Evolutionary conservation across 2,329 filamentous ascomycete species (phyloP).

Genomic region (Arachnopeziza araneosa): DNA sequence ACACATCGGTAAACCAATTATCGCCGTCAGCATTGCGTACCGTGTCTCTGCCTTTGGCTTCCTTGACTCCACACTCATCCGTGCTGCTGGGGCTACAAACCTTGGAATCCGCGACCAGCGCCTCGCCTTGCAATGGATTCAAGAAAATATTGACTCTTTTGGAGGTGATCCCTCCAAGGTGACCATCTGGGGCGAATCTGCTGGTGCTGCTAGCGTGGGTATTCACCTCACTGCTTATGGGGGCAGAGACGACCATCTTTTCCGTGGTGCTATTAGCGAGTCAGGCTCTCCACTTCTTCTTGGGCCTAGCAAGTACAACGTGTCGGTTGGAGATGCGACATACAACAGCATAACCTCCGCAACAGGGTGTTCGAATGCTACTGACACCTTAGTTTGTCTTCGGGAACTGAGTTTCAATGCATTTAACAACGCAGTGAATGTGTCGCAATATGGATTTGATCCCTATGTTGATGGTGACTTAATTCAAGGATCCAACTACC

Average conservation of each 20-base stretch:
- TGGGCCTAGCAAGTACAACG: conserved; percentile 33
- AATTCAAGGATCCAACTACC: conserved; percentile 45
- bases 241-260: conserved; percentile 46
- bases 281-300: conserved; percentile 38
- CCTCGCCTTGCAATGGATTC: conserved; percentile 37
- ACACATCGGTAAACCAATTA: conserved; percentile 37
- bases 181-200: conserved; percentile 40
- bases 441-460: conserved; percentile 64
- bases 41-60: conserved; percentile 42
- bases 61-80: conserved; percentile 35
- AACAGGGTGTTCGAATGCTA: conserved; percentile 54
- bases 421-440: conserved; percentile 62
- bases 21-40: conserved; percentile 42
- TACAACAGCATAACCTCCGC: conserved; percentile 57
- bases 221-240: conserved; percentile 42
- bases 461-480: conserved; percentile 54
- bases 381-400: conserved; percentile 60
- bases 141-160: conserved; percentile 39
- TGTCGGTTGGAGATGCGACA: conserved; percentile 53
- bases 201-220: conserved; percentile 38
- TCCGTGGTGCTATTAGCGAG: conserved; percentile 46
- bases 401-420: conserved; percentile 52
- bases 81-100: conserved; percentile 39
- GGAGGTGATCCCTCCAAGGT: conserved; percentile 35
- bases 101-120: conserved; percentile 39